These are phyloP conservation scores for Emergomyces orientalis DNA, from an alignment of 2,329 filamentous ascomycete genomes.

Conservation along the genomic window DNA sequence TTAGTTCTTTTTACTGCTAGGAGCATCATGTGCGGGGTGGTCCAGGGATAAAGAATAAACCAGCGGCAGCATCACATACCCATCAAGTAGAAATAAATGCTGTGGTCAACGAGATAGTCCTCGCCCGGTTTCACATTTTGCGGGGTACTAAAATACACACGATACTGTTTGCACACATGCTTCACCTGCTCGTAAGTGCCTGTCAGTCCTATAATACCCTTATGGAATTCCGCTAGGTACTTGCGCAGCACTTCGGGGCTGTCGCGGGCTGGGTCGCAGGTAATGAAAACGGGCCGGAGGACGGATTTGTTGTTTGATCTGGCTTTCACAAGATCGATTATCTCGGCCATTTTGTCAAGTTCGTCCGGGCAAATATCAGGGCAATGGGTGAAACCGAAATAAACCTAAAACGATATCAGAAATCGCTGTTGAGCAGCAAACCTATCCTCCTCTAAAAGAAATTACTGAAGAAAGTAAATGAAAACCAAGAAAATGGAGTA, in stretches of 20 bases:
- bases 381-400: constrained; percentile 97
- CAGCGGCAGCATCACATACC: constrained; percentile 38
- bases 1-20: not conserved
- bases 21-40: not conserved
- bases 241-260: constrained; percentile 72
- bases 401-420: constrained; percentile 51
- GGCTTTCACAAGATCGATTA: constrained; percentile 61
- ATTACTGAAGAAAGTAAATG: not conserved
- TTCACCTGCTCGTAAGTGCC: constrained; percentile 92
- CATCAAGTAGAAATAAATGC: constrained; percentile 99
- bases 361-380: constrained; percentile 98
- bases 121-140: constrained; percentile 79
- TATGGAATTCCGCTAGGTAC: constrained; percentile 88
- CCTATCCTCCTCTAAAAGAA: constrained; percentile 8
- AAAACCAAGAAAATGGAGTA: constrained; percentile 5
- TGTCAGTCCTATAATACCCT: constrained; percentile 74
- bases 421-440: not conserved
- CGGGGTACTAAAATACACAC: constrained; percentile 95
- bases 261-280: constrained; percentile 88
- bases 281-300: constrained; percentile 73
- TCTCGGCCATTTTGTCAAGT: constrained; percentile 97
- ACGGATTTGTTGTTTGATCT: constrained; percentile 31
- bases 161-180: constrained; percentile 85
- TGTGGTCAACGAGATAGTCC: constrained; percentile 97
- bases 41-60: not conserved